phyloP scores from a whole-genome alignment of 345 rosid species.

The Eucalyptus fibrosa region DNA sequence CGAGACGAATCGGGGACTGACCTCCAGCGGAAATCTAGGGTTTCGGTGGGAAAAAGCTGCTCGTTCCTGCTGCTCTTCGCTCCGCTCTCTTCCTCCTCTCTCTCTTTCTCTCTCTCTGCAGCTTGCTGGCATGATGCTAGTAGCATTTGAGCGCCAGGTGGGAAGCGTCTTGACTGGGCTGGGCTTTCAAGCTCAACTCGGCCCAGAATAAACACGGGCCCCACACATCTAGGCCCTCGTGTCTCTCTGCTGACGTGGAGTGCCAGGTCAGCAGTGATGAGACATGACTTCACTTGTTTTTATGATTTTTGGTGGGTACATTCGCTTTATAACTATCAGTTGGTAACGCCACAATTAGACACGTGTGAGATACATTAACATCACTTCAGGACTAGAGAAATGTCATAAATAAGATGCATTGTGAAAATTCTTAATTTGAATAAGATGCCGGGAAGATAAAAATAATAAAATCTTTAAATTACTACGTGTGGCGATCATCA shows the following conservation, averaged over 20 bases:
- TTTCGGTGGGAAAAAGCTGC: neutral
- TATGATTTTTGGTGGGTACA: neutral
- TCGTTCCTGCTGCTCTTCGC: neutral
- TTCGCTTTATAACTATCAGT: neutral
- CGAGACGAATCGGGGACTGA: neutral
- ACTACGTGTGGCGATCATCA: accelerated
- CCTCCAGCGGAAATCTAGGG: neutral
- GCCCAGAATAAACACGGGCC: neutral
- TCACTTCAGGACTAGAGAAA: neutral
- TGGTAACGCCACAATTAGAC: neutral
- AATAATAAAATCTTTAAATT: neutral
- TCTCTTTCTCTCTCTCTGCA: neutral
- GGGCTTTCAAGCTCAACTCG: neutral
- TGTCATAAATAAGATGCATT: neutral
- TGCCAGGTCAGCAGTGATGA: neutral
- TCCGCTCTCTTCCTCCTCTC: neutral
- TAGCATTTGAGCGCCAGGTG: neutral
- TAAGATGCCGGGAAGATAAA: neutral
- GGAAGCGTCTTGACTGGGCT: neutral
- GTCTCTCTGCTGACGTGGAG: neutral
- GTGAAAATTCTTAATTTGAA: neutral
- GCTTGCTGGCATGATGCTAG: neutral
- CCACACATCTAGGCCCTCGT: neutral
- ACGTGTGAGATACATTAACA: neutral
- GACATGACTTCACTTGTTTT: neutral